A percentile compares a stretch with the other conserved stretches of the same genome.
These are phyloP conservation scores for Tolypocladium inflatum DNA, from an alignment of 2,329 filamentous ascomycete species.

Conservation along the genomic window DNA sequence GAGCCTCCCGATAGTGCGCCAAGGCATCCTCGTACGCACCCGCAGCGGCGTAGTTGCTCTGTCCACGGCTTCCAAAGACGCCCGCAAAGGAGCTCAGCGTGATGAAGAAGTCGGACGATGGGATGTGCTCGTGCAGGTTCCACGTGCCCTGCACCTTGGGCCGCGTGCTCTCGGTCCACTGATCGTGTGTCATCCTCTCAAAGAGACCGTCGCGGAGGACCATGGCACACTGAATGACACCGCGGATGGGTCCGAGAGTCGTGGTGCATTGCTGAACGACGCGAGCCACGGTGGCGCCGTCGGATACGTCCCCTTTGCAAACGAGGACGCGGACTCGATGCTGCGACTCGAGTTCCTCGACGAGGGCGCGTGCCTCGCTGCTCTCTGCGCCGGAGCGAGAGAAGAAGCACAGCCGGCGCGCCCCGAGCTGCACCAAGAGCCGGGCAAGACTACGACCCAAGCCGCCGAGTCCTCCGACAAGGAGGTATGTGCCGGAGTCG, in stretches of 20 bases:
- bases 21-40: conserved; percentile 24
- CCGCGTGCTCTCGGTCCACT: conserved; percentile 12
- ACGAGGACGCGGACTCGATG: conserved; percentile 7
- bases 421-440: conserved; percentile 14
- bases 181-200: conserved; percentile 13
- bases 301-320: conserved; percentile 19
- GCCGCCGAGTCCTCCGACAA: conserved; percentile 17
- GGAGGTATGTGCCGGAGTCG: conserved; percentile 9
- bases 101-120: conserved; percentile 19
- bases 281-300: conserved; percentile 12
- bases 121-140: conserved; percentile 18
- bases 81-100: conserved; percentile 16
- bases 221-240: conserved; percentile 30
- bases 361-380: conserved; percentile 2
- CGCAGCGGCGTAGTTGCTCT: conserved; percentile 25
- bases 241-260: conserved; percentile 15
- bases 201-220: conserved; percentile 15
- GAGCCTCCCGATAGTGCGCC: conserved; percentile 13
- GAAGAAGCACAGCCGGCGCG: conserved; percentile 17
- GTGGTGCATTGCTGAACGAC: conserved; percentile 8
- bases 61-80: conserved; percentile 15
- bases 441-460: conserved; percentile 13
- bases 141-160: conserved; percentile 23
- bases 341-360: conserved; percentile 8
- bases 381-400: conserved; percentile 12